Percentiles rank a stretch among this genome's conserved stretches.
Evolutionary conservation across 495 filamentous ascomycete genomes (phyloP).

Genomic region (Annulohypoxylon bovei): DNA sequence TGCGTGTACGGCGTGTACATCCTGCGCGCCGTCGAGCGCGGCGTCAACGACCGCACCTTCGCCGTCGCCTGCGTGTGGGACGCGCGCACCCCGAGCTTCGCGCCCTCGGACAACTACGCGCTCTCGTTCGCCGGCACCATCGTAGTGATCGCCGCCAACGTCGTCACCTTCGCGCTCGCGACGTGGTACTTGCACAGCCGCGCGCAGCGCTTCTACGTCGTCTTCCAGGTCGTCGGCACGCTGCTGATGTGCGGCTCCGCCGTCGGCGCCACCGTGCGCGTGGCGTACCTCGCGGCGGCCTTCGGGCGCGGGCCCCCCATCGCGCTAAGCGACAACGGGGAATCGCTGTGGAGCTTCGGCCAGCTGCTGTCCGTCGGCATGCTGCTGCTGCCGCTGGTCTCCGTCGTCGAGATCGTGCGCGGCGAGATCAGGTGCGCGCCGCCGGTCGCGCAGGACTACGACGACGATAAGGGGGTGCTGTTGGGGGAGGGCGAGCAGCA

Average conservation of each 20-base stretch:
- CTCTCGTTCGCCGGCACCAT: slow-evolving; percentile 63
- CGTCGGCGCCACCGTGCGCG: slow-evolving; percentile 59
- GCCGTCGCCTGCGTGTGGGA: slow-evolving; percentile 66
- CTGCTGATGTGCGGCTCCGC: slow-evolving; percentile 60
- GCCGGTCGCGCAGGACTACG: slow-evolving; percentile 42
- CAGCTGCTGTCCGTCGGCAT: slow-evolving; percentile 64
- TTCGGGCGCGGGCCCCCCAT: slow-evolving; percentile 57
- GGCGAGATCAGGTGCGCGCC: slow-evolving; percentile 61
- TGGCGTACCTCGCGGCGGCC: slow-evolving; percentile 61
- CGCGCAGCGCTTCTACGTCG: slow-evolving; percentile 55
- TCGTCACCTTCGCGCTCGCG: slow-evolving; percentile 59
- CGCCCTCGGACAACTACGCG: slow-evolving; percentile 40
- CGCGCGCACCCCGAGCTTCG: slow-evolving; percentile 12
- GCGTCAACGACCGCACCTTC: slow-evolving; percentile 56
- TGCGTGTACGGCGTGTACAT: slow-evolving; percentile 61
- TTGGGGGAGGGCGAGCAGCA: slow-evolving; percentile 24
- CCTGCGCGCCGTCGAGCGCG: slow-evolving; percentile 55
- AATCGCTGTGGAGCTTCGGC: slow-evolving; percentile 68
- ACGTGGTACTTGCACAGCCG: slow-evolving; percentile 66
- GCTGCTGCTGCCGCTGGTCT: slow-evolving; percentile 63
- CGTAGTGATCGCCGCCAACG: slow-evolving; percentile 60
- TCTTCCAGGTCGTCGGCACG: slow-evolving; percentile 57
- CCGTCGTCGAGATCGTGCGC: slow-evolving; percentile 63
- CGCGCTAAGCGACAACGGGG: slow-evolving; percentile 55
- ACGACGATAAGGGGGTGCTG: slow-evolving; percentile 33